Evolutionary conservation across 441 rosid genomes (phyloP).

Genomic region (Arabidopsis hybrid): DNA sequence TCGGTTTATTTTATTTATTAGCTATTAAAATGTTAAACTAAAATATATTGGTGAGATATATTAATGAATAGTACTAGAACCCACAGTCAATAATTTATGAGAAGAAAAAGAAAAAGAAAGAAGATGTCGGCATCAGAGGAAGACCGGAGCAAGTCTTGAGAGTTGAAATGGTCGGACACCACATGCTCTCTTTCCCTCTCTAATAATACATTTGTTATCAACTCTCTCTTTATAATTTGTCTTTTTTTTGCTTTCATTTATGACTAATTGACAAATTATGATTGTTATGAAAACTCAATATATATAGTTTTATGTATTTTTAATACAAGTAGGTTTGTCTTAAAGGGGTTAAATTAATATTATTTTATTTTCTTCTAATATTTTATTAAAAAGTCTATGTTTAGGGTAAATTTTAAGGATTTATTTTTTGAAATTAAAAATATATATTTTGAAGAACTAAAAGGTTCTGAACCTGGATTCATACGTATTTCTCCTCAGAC

Average conservation of each 20-base stretch:
- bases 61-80: constrained; percentile 10
- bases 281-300: background rate
- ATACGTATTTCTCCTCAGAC: too few species aligned
- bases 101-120: background rate
- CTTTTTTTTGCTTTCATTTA: constrained; percentile 6
- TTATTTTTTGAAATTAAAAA: background rate
- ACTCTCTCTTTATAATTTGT: background rate
- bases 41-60: background rate
- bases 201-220: constrained; percentile 27
- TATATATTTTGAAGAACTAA: too few species aligned
- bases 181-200: constrained; percentile 42
- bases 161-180: constrained; percentile 48
- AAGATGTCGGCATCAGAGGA: constrained; percentile 44
- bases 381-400: background rate
- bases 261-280: constrained; percentile 9
- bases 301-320: background rate
- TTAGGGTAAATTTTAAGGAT: background rate
- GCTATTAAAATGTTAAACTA: background rate
- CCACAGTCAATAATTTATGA: constrained; percentile 5
- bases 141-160: constrained; percentile 43
- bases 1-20: background rate
- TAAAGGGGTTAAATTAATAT: background rate
- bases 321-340: background rate
- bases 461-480: too few species aligned
- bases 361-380: background rate